These are phyloP conservation scores for Arthroderma sp. DNA, from an alignment of 2,329 filamentous ascomycete species.

Conservation along the genomic window DNA sequence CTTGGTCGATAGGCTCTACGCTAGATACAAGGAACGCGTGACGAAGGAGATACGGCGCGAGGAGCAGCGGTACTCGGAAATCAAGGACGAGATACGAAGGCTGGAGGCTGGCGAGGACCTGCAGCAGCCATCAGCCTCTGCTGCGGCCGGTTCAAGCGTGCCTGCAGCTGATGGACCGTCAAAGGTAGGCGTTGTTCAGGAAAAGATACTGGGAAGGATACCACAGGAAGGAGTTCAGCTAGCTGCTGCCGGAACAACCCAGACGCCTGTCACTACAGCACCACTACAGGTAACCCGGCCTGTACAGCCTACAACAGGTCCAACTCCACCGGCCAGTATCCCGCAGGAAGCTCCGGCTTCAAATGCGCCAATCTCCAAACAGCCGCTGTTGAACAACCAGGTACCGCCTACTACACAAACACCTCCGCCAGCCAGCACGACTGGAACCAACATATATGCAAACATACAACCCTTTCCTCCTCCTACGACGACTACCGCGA, in stretches of 20 bases:
- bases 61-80: conserved; percentile 52
- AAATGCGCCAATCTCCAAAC: neutral
- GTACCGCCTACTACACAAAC: neutral
- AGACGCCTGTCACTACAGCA: neutral
- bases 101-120: conserved; percentile 42
- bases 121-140: neutral
- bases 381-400: neutral
- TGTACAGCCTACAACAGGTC: neutral
- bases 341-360: neutral
- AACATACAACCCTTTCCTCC: conserved; percentile 4
- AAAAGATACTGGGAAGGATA: neutral
- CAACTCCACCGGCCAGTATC: neutral
- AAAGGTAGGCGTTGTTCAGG: neutral
- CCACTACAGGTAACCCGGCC: neutral
- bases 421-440: neutral
- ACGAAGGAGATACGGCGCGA: conserved; percentile 62
- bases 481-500: neutral
- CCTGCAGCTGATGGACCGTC: neutral
- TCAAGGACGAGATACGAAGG: conserved; percentile 56
- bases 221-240: neutral
- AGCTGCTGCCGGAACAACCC: neutral
- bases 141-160: neutral
- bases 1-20: conserved; percentile 62
- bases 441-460: neutral
- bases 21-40: conserved; percentile 57